These are phyloP conservation scores for Pseudogymnoascus verrucosus DNA, from an alignment of 2,329 filamentous ascomycete genomes.

Conservation along the genomic window DNA sequence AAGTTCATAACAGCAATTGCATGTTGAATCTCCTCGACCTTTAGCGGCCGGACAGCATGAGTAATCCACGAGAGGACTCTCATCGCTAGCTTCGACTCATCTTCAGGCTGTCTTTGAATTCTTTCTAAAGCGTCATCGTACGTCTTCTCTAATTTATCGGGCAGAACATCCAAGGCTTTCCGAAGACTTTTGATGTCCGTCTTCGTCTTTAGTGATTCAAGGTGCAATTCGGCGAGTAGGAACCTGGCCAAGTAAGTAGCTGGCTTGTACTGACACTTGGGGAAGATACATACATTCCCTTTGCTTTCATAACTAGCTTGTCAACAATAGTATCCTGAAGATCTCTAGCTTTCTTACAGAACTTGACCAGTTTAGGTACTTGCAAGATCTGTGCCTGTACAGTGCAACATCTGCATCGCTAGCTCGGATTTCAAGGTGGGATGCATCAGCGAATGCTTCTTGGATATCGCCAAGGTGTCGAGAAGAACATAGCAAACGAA, in stretches of 20 bases:
- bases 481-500: neutral
- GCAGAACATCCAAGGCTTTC: neutral
- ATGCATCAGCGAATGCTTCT: slow-evolving; percentile 40
- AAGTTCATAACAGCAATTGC: neutral
- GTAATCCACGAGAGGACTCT: neutral
- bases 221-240: neutral
- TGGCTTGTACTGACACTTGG: neutral
- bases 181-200: neutral
- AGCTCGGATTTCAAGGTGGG: neutral
- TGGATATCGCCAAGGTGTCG: slow-evolving; percentile 45
- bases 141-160: neutral
- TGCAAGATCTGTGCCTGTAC: neutral
- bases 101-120: neutral
- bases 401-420: neutral
- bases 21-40: neutral
- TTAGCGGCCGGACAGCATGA: neutral
- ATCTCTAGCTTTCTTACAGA: neutral
- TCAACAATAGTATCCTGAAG: neutral
- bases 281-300: neutral
- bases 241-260: neutral
- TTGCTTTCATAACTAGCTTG: neutral
- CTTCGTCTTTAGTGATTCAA: neutral
- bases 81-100: neutral
- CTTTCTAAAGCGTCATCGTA: neutral
- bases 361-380: neutral